Evolutionary conservation across 1,284 basidiomycete genomes (phyloP), one percentile per base, ranked within the genome.

Genomic region (Leccinum fallax): DNA sequence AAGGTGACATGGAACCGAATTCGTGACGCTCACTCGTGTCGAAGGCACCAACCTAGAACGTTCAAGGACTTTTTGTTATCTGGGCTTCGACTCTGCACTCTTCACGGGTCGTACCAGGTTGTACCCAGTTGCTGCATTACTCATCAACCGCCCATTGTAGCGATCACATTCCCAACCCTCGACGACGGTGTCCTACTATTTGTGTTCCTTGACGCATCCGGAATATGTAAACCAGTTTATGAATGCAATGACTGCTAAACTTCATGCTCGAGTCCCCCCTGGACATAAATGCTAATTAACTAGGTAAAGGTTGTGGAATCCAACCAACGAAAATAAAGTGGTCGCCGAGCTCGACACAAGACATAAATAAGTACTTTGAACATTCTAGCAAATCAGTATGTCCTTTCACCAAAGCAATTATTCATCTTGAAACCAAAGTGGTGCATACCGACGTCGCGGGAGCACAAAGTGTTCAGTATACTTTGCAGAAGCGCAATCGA

Each of bases 1-100:
- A 71, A 24, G 80, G 64, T 53, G 63, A 66, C 46, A 57, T 63
- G 57, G 74, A 63, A 58, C 63, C 72, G 49, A 69, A 63, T 61
- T 65, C 71, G 21, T 72, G 62, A 75, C 57, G 57, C 60, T 40
- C 30, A 19, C 53, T 30, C 32, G 5, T 19, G 10, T 36, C 53
- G 24, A 57, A 49, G 19, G 34, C 53, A 40, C 59, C 58, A 59
- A 61, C 54, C 26, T 60, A 58, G 57, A 63, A 53, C 53, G 55
- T 49, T 49, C 57, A 61, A 62, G 59, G 61, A 67, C 56, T 58
- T 46, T 21, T 53, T 61, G 53, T 59, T 64, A 53, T 61, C 60
- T 43, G 49, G 48, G 48, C 26, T 51, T 60, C 53, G 49, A 59
- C 58, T 51, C 60, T 30, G 58, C 21, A 38, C 16, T 60, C 55